A percentile compares a stretch with the other conserved stretches of the same genome.
Evolutionary conservation across 257 asterid species (phyloP).

Genomic region (Nicotiana otophora): DNA sequence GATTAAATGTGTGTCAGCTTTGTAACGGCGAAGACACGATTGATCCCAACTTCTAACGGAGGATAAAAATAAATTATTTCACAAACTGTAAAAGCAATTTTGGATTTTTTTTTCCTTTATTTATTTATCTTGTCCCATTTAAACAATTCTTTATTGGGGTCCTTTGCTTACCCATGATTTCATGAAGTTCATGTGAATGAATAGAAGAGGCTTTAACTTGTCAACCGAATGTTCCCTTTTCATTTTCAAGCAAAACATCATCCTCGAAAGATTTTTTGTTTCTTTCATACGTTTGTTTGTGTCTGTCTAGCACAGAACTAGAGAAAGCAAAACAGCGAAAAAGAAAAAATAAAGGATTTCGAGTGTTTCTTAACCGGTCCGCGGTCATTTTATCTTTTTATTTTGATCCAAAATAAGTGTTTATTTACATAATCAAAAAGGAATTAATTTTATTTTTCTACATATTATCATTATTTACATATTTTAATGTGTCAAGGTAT

Average conservation of each 20-base stretch:
- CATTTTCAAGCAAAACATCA: conserved; percentile 4
- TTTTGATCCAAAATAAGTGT: no score
- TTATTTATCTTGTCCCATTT: neutral
- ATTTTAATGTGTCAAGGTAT: no score
- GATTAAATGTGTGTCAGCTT: no score
- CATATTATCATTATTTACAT: no score
- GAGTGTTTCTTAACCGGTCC: neutral
- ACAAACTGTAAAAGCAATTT: no score
- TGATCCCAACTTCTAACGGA: no score
- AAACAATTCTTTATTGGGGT: conserved; percentile 16
- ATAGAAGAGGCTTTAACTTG: neutral
- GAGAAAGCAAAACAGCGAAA: neutral
- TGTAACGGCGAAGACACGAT: no score
- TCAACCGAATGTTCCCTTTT: neutral
- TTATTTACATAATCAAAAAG: no score
- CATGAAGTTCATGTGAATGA: conserved; percentile 7
- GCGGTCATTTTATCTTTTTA: no score
- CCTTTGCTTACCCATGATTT: conserved; percentile 20
- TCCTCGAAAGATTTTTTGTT: neutral
- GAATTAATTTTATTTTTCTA: no score
- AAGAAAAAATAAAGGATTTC: neutral
- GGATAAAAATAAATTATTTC: no score
- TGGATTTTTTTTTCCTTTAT: neutral
- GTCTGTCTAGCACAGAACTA: neutral
- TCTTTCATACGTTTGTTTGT: conserved; percentile 3